phyloP scores from a whole-genome alignment of 352 stramenopile species.

The Saprolegnia diclina region DNA sequence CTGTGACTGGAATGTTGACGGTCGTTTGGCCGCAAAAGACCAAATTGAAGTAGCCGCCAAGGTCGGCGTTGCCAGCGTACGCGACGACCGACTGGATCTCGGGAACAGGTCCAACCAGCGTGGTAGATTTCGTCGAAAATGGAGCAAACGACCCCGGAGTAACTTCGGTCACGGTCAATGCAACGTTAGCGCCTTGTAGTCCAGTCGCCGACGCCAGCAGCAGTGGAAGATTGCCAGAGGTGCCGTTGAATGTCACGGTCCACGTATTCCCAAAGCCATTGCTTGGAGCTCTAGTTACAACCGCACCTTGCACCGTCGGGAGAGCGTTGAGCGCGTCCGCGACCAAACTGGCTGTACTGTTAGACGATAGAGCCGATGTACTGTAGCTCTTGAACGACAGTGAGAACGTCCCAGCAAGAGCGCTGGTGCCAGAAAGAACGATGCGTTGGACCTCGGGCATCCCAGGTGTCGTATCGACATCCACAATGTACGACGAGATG shows the following conservation, averaged over 20 bases:
- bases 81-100: conserved; percentile 76
- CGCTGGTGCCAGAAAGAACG: conserved; percentile 29
- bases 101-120: conserved; percentile 31
- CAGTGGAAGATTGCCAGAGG: conserved; percentile 45
- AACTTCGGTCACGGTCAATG: conserved; percentile 37
- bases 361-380: conserved; percentile 5
- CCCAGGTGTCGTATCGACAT: conserved; percentile 55
- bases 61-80: conserved; percentile 50
- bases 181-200: conserved; percentile 28
- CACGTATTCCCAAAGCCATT: conserved; percentile 59
- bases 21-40: conserved; percentile 64
- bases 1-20: conserved; percentile 36
- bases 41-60: conserved; percentile 48
- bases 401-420: conserved; percentile 34
- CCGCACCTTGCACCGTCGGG: conserved; percentile 9
- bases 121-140: conserved; percentile 28
- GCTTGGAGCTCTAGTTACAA: not conserved
- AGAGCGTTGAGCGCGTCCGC: conserved; percentile 18
- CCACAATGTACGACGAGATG: conserved; percentile 45
- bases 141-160: conserved; percentile 34
- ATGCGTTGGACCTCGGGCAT: conserved; percentile 59
- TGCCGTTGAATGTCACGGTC: conserved; percentile 56
- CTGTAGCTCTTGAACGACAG: conserved; percentile 29
- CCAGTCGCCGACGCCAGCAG: conserved; percentile 25
- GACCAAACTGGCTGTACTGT: conserved; percentile 11